These are phyloP conservation scores for Parathielavia appendiculata DNA, from an alignment of 495 filamentous ascomycete species.

Conservation along the genomic window DNA sequence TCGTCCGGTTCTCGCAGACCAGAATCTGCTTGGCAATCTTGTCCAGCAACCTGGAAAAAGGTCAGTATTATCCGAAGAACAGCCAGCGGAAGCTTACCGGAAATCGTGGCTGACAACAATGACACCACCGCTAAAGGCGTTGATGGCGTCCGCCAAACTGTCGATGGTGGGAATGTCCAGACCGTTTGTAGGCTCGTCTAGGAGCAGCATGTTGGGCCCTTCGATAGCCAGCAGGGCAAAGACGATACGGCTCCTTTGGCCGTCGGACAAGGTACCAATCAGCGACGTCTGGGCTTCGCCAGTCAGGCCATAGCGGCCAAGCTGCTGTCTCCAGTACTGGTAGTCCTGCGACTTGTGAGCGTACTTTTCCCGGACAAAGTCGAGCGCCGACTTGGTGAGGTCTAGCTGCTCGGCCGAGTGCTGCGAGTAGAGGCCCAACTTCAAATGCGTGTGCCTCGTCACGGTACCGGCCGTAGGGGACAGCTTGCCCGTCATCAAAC, in stretches of 20 bases:
- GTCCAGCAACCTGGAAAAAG: conserved; percentile 69
- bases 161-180: conserved; percentile 99
- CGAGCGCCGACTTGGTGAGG: conserved; percentile 92
- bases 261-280: conserved; percentile 96
- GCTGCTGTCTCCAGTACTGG: conserved; percentile 98
- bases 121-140: conserved; percentile 91
- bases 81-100: conserved; percentile 55
- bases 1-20: conserved; percentile 94
- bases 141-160: conserved; percentile 94
- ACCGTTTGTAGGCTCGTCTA: conserved; percentile 99
- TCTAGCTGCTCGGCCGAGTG: conserved; percentile 98
- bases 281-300: conserved; percentile 93
- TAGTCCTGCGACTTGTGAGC: conserved; percentile 84
- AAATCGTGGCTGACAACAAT: conserved; percentile 99
- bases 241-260: conserved; percentile 95
- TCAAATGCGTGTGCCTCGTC: conserved; percentile 91
- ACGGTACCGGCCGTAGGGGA: conserved; percentile 78
- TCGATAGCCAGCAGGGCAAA: conserved; percentile 97
- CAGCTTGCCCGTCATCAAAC: conserved; percentile 95
- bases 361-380: conserved; percentile 98
- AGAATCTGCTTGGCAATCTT: conserved; percentile 99
- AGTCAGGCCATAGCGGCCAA: conserved; percentile 85
- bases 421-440: conserved; percentile 95
- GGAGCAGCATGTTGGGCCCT: conserved; percentile 91
- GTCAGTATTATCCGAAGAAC: conserved; percentile 22